Evolutionary conservation across 371 early-diverging fungal species (phyloP), one percentile per base, ranked within the genome.

Genomic region (Mucor circinelloides): DNA sequence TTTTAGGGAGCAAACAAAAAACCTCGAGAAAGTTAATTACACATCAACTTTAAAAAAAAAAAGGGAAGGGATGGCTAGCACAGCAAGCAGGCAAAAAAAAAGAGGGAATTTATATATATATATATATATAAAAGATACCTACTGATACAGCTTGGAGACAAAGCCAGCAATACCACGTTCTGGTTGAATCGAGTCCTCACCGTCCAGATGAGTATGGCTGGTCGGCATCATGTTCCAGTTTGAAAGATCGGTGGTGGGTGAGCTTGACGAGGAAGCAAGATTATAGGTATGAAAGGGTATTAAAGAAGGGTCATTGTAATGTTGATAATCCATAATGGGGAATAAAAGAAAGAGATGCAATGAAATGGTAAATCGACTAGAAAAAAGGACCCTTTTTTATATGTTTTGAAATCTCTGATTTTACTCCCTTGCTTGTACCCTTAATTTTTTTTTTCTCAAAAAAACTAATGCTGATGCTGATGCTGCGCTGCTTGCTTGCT

Each of bases 141-240:
- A 79, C 79, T 74, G 74, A 42, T 76, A 79, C 19, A 79, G 68
- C 61, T 79, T 79, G 13, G 72, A 73, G 21, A 79, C 72, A 74
- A 79, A 79, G 3, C 79, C 79, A 60, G 79, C 79, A 48, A 79
- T 66, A 21, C 74, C 76, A 58, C 74, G 67, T 58, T 76, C 70
- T 12, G 67, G 64, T 25, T 64, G 70, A 52, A 23, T 60, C 12
- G 36, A 17, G 46, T 21, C 23, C 25, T 66, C 66, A 25, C 28
- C 5, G 9, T 44, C 58, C 50, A 50, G 2, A 25, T 23, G 46
- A 12, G 17, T 40, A 40, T 36, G 36, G 36, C 36, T 40, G 17
- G 5, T 50, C 7, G 9, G 21, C 48, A 48, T 48, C 23, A 25
- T 21, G 21, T 5, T 50, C 50, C 50, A 50, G 23, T 23, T 6